Conservation (phyloP, 305 asterid genomes). For the Fraxinus baroniana region DNA sequence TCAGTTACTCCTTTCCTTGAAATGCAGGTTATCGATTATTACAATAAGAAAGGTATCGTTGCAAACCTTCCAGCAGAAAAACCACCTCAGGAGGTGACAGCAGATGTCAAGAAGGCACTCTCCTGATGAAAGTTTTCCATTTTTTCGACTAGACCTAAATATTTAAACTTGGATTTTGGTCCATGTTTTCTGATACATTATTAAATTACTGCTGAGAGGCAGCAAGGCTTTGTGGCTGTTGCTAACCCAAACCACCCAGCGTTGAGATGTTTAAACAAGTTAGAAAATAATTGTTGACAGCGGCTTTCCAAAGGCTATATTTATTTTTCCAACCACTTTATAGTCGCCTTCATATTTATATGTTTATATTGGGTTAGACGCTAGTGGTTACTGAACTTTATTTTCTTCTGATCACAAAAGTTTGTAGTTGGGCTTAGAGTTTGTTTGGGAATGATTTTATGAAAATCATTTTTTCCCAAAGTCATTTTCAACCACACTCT, state of each 20-base stretch:
- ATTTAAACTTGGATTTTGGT: constrained; percentile 18
- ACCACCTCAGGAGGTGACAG: constrained; percentile 59
- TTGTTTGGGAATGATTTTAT: background rate
- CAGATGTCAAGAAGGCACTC: constrained; percentile 60
- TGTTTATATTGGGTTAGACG: background rate
- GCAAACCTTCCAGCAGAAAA: constrained; percentile 73
- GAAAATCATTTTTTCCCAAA: background rate
- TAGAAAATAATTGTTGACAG: constrained; percentile 23
- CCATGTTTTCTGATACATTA: constrained; percentile 24
- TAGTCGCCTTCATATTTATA: background rate
- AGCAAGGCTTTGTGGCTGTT: constrained; percentile 16
- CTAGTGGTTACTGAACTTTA: background rate
- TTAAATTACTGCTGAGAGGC: constrained; percentile 23
- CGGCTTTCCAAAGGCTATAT: background rate
- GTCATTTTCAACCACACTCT: background rate
- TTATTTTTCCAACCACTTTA: background rate
- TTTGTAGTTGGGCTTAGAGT: background rate
- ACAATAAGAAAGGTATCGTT: constrained; percentile 54
- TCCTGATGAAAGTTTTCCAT: constrained; percentile 36
- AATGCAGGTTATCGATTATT: constrained; percentile 66
- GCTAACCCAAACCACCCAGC: constrained; percentile 15
- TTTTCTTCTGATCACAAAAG: background rate
- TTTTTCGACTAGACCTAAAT: constrained; percentile 16
- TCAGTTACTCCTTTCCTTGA: background rate
- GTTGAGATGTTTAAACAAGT: constrained; percentile 24